A percentile compares a stretch with the other conserved stretches of the same genome.
These are phyloP conservation scores for Podospora bellae-mahoneyi DNA, from an alignment of 495 filamentous ascomycete genomes.

Conservation along the genomic window DNA sequence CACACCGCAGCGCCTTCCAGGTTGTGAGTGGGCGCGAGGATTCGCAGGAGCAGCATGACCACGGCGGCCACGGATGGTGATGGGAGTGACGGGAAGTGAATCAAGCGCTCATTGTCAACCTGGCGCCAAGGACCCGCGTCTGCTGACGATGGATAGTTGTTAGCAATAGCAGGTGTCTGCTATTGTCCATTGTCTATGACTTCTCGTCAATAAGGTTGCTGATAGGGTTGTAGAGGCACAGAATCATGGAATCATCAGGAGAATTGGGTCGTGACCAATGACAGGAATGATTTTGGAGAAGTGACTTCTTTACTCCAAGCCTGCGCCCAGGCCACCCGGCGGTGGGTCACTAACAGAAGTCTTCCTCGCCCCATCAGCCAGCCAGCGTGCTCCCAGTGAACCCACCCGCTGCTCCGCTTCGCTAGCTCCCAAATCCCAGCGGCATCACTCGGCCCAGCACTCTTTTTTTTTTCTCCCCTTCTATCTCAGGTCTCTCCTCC, in stretches of 20 bases:
- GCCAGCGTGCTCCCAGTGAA: slow-evolving; percentile 11
- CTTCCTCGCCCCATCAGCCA: slow-evolving; percentile 22
- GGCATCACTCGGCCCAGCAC: slow-evolving; percentile 23
- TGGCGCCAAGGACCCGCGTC: background rate
- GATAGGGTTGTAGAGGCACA: too few relatives aligned
- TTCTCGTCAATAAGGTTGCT: too few relatives aligned
- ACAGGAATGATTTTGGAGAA: too few relatives aligned
- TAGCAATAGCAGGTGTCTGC: too few relatives aligned
- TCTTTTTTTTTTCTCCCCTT: slow-evolving; percentile 29
- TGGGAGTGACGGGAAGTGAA: background rate
- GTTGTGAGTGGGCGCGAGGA: slow-evolving; percentile 5
- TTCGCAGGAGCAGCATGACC: slow-evolving; percentile 5
- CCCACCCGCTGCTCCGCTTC: slow-evolving; percentile 8
- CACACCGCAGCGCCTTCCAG: slow-evolving; percentile 1
- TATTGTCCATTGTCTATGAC: too few relatives aligned
- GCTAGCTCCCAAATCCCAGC: slow-evolving; percentile 19
- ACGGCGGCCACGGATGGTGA: background rate
- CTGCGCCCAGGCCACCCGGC: slow-evolving; percentile 12
- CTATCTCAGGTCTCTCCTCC: slow-evolving; percentile 23
- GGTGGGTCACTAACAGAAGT: background rate
- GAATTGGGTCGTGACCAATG: too few relatives aligned
- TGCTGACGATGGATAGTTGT: too few relatives aligned
- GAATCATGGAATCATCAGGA: too few relatives aligned
- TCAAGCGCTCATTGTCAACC: slow-evolving; percentile 2
- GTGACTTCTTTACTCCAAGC: background rate